Base-by-base conservation (phyloP, 176 grass and related monocot genomes). In the Triticum urartu region DNA sequence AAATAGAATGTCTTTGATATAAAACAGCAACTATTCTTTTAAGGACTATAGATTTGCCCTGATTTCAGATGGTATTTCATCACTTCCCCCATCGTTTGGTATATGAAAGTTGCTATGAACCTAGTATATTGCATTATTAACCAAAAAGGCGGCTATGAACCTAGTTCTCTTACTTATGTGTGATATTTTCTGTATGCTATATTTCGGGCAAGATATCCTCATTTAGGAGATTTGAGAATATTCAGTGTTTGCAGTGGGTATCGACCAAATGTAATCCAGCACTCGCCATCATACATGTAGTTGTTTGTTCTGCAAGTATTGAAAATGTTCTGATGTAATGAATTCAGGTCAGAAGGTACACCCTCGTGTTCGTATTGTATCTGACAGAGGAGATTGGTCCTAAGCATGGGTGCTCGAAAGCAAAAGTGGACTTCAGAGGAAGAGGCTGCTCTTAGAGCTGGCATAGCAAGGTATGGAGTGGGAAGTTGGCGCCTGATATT, bases 401-500 rank as follows among this genome's bases (percentile, higher is more conserved):
- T 69, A 86, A 86, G 71, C 63, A 97, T 94, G 95, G 95, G 92
- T 40, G 89, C 70, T 54, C 92, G 90, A 17, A 97, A 94, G 72
- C 92, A 93, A 77, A 94, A 85, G 82, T 97, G 95, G 92, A 94
- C 89, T 30, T 34, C 86, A 11, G 89, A 90, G 50, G 95, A 97
- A 88, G 89, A 93, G 79, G 72, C 89, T 64, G 89, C 92, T 80
- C 89, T 97, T 75, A 94, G 90, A 91, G 90, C 95, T 86, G 95
- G 95, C 86, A 83, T 97, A 82, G 86, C 68, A 85, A 97, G 86
- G 84, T 87, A 97, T 77, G 95, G 95, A 72, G 85, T 86, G 86
- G 92, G 95, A 33, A 97, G 94, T 84, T 97, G 95, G 92, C 90
- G 87, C 56, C 84, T 83, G 47, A 94, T 94, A 84, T 84, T 94